Evolutionary conservation across 371 early-diverging fungal genomes (phyloP).

Genomic region (Globomyces sp.): DNA sequence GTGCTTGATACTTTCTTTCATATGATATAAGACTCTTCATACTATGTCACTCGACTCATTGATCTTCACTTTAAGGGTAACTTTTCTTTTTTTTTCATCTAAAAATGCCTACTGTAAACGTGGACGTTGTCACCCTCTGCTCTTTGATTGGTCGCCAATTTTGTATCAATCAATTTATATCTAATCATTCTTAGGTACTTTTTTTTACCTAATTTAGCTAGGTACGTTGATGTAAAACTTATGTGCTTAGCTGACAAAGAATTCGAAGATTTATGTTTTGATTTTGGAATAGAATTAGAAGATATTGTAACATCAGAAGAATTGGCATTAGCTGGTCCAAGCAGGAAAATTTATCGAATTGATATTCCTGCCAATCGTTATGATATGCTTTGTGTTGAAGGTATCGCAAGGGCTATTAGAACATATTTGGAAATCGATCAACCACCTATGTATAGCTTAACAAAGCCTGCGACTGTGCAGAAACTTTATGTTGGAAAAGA

Average conservation of each 20-base stretch:
- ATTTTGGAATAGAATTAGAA: constrained; percentile 99
- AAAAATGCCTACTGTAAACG: constrained; percentile 89
- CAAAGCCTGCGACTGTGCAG: constrained; percentile 60
- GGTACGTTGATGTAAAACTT: no score
- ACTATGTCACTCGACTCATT: no score
- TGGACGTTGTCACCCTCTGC: constrained; percentile 84
- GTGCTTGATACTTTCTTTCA: no score
- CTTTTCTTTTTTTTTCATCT: background rate
- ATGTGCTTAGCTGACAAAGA: constrained; percentile 61
- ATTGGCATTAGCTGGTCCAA: constrained; percentile 42
- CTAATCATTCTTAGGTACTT: no score
- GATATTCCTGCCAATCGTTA: constrained; percentile 99
- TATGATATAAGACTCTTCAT: no score
- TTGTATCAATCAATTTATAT: background rate
- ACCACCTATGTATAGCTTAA: constrained; percentile 65
- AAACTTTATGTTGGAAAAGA: constrained; percentile 70
- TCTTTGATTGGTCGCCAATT: constrained; percentile 10
- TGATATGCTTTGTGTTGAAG: constrained; percentile 95
- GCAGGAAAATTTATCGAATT: constrained; percentile 82
- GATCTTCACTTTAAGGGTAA: no score
- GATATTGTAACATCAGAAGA: constrained; percentile 63
- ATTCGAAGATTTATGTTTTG: constrained; percentile 98
- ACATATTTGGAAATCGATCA: constrained; percentile 70
- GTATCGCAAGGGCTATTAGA: constrained; percentile 84
- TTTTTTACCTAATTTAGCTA: no score